phyloP scores from a whole-genome alignment of 2,329 filamentous ascomycete genomes.

The Nothopassalora personata region DNA sequence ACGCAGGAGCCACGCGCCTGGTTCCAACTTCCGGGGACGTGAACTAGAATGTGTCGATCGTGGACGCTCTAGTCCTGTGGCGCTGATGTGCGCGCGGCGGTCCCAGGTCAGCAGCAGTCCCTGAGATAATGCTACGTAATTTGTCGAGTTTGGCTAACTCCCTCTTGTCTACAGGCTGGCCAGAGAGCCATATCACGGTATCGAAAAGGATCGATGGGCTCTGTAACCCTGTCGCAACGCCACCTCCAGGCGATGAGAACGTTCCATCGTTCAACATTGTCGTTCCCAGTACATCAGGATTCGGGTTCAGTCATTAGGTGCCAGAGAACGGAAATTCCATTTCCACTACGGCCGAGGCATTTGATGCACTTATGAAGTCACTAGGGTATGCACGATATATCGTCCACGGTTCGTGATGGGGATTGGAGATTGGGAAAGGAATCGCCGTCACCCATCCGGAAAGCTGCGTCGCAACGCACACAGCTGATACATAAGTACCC shows the following conservation, averaged over 20 bases:
- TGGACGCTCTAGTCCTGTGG: not conserved
- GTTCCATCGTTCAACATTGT: slow-evolving; percentile 59
- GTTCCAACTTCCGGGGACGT: not conserved
- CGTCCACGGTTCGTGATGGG: slow-evolving; percentile 50
- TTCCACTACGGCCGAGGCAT: slow-evolving; percentile 49
- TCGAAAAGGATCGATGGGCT: slow-evolving; percentile 52
- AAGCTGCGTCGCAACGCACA: slow-evolving; percentile 56
- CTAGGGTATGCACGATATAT: slow-evolving; percentile 57
- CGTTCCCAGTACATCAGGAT: slow-evolving; percentile 59
- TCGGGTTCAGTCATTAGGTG: slow-evolving; percentile 63
- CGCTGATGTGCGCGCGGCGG: not conserved
- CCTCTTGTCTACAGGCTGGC: slow-evolving; percentile 60
- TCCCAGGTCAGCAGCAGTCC: too few species aligned
- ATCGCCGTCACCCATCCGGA: slow-evolving; percentile 46
- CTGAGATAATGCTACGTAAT: too few species aligned
- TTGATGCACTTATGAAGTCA: slow-evolving; percentile 56
- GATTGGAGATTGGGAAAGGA: slow-evolving; percentile 39
- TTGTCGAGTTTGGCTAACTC: slow-evolving; percentile 30
- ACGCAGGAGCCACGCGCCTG: slow-evolving; percentile 1
- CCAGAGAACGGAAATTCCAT: slow-evolving; percentile 47
- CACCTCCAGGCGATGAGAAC: slow-evolving; percentile 20
- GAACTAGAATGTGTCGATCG: slow-evolving; percentile 3
- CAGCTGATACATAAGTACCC: slow-evolving; percentile 53
- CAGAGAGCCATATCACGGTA: slow-evolving; percentile 58
- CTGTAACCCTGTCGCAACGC: slow-evolving; percentile 47